Evolutionary conservation across 768 basidiomycete species (phyloP).

Genomic region (Pluteus cervinus): DNA sequence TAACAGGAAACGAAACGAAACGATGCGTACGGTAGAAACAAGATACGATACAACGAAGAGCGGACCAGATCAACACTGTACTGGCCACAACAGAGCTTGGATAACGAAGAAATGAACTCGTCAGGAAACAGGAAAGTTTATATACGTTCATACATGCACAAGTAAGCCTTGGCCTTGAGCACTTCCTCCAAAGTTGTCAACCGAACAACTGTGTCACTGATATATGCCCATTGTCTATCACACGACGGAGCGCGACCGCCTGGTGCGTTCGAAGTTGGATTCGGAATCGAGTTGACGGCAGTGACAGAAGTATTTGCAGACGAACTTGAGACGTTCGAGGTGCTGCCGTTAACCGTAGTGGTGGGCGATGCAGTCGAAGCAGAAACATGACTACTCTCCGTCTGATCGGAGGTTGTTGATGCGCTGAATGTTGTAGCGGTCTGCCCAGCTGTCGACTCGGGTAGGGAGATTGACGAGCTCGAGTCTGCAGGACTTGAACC

Average conservation of each 20-base stretch:
- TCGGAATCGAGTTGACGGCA: slow-evolving; percentile 6
- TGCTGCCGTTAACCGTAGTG: slow-evolving; percentile 1
- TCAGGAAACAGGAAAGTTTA: slow-evolving; percentile 17
- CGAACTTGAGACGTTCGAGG: slow-evolving; percentile 3
- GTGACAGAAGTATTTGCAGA: slow-evolving; percentile 6
- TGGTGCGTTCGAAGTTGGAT: slow-evolving; percentile 9
- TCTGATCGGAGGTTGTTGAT: slow-evolving; percentile 5
- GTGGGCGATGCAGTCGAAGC: slow-evolving; percentile 1
- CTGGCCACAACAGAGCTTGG: too few species aligned
- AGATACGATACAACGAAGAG: too few species aligned
- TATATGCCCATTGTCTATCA: slow-evolving; percentile 79
- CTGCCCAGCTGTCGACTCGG: too few species aligned
- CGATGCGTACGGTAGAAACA: too few species aligned
- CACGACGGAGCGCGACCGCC: slow-evolving; percentile 9
- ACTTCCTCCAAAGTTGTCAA: slow-evolving; percentile 83
- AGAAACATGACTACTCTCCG: slow-evolving; percentile 1
- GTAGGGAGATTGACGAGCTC: too few species aligned
- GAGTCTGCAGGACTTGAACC: slow-evolving; percentile 15
- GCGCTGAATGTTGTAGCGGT: too few species aligned
- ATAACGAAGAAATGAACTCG: neutral
- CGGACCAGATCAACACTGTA: too few species aligned
- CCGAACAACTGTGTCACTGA: slow-evolving; percentile 86
- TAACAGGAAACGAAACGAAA: too few species aligned
- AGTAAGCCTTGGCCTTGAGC: slow-evolving; percentile 84
- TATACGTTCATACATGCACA: slow-evolving; percentile 87